phyloP scores from a whole-genome alignment of 2,329 filamentous ascomycete genomes.

The Byssoonygena ceratinophila region DNA sequence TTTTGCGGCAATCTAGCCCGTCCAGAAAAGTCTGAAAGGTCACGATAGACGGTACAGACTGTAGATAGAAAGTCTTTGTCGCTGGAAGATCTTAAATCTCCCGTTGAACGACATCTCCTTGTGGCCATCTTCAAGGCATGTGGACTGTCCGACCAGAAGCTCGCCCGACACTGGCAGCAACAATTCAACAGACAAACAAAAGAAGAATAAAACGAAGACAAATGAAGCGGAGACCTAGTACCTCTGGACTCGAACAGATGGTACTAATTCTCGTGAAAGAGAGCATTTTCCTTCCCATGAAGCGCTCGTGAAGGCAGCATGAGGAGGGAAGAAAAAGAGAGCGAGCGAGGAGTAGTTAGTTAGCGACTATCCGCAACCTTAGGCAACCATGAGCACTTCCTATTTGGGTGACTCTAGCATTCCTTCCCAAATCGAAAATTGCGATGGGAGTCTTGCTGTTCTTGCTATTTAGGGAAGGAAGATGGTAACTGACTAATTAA shows the following conservation, averaged over 20 bases:
- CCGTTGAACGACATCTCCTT: conserved; percentile 21
- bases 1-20: background rate
- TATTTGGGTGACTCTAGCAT: too few relatives aligned
- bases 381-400: too few relatives aligned
- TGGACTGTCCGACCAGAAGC: background rate
- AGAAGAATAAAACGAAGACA: background rate
- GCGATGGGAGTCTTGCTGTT: too few relatives aligned
- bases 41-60: conserved; percentile 13
- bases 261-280: background rate
- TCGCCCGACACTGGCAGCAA: background rate
- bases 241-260: too few relatives aligned
- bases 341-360: too few relatives aligned
- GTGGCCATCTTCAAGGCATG: background rate
- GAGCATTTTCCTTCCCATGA: background rate
- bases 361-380: too few relatives aligned
- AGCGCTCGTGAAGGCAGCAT: background rate
- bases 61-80: conserved; percentile 14
- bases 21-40: conserved; percentile 6
- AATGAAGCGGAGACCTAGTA: too few relatives aligned
- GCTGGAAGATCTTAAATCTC: conserved; percentile 18
- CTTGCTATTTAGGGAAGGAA: too few relatives aligned
- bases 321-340: background rate
- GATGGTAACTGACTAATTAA: too few relatives aligned
- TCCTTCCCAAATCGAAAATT: too few relatives aligned
- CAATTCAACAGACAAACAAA: background rate